These are phyloP conservation scores for Metschnikowia borealis DNA, from an alignment of 805 yeast species.

Conservation along the genomic window DNA sequence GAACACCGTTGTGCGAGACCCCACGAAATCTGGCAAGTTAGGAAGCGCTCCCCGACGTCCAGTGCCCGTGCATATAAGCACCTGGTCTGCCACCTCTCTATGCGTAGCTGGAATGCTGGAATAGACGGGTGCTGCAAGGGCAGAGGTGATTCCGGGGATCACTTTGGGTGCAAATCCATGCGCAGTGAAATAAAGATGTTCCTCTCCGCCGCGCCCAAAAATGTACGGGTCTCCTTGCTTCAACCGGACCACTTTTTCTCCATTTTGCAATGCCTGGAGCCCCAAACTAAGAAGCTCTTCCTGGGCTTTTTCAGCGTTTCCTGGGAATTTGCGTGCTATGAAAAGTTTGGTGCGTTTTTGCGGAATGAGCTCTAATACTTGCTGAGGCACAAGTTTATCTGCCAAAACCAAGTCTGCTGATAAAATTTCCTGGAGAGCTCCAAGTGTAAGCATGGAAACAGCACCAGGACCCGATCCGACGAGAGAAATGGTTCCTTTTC, in stretches of 20 bases:
- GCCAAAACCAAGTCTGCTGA: conserved; percentile 83
- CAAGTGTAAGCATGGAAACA: conserved; percentile 72
- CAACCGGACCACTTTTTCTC: conserved; percentile 77
- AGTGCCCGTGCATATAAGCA: conserved; percentile 89
- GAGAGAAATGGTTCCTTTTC: conserved; percentile 61
- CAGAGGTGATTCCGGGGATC: conserved; percentile 85
- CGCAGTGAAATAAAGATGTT: conserved; percentile 59
- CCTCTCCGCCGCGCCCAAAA: conserved; percentile 96
- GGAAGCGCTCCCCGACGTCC: conserved; percentile 86
- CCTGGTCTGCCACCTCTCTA: conserved; percentile 88
- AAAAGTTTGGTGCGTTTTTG: conserved; percentile 59
- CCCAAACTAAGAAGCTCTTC: conserved; percentile 76
- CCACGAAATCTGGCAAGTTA: conserved; percentile 66
- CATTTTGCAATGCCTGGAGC: conserved; percentile 55
- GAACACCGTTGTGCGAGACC: conserved; percentile 76
- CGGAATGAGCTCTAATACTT: conserved; percentile 81
- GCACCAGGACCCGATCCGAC: conserved; percentile 96
- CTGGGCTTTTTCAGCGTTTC: conserved; percentile 93
- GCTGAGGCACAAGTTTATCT: conserved; percentile 89
- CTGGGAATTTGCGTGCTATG: conserved; percentile 93
- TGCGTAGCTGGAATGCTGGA: conserved; percentile 89
- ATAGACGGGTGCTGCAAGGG: conserved; percentile 79
- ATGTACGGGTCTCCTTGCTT: conserved; percentile 98
- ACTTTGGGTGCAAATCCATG: conserved; percentile 73
- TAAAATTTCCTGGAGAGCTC: conserved; percentile 76